These are phyloP conservation scores for Trichoderma cornu-damae DNA, from an alignment of 2,329 filamentous ascomycete species.

Conservation along the genomic window DNA sequence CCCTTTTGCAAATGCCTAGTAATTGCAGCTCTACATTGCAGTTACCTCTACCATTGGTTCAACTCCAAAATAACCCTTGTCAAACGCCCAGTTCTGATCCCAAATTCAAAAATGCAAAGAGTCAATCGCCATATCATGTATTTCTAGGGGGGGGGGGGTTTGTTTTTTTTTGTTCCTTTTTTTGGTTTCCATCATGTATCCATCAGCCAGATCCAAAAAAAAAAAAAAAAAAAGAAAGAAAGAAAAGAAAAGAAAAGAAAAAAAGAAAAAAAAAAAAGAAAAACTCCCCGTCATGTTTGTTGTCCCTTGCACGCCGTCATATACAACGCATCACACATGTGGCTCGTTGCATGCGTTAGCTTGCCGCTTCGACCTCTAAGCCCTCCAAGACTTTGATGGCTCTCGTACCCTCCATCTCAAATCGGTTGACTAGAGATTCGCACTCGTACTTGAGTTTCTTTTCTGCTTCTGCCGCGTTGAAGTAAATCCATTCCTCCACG, in stretches of 20 bases:
- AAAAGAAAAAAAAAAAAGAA: neutral
- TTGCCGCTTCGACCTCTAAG: conserved; percentile 49
- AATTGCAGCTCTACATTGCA: conserved; percentile 1
- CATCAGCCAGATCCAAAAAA: conserved; percentile 1
- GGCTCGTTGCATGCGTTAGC: neutral
- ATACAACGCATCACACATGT: conserved; percentile 12
- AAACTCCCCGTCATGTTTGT: neutral
- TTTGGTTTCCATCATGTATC: conserved; percentile 5
- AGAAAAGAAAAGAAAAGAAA: neutral
- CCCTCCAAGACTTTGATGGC: conserved; percentile 76
- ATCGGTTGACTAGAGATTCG: conserved; percentile 73
- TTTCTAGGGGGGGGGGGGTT: too few species aligned
- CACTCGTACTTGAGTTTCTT: conserved; percentile 73
- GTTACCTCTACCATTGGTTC: neutral
- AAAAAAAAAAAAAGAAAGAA: conserved; percentile 1
- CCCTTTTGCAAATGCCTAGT: neutral
- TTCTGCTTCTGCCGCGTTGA: conserved; percentile 76
- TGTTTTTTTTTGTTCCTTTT: too few species aligned
- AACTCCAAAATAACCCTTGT: neutral
- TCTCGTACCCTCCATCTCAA: conserved; percentile 75
- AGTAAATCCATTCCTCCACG: conserved; percentile 85
- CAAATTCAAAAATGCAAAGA: neutral
- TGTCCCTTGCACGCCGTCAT: conserved; percentile 2
- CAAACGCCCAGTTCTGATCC: neutral
- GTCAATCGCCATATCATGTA: neutral